phyloP scores from a whole-genome alignment of 2,329 filamentous ascomycete species.

The Colletotrichum euphorbiae region DNA sequence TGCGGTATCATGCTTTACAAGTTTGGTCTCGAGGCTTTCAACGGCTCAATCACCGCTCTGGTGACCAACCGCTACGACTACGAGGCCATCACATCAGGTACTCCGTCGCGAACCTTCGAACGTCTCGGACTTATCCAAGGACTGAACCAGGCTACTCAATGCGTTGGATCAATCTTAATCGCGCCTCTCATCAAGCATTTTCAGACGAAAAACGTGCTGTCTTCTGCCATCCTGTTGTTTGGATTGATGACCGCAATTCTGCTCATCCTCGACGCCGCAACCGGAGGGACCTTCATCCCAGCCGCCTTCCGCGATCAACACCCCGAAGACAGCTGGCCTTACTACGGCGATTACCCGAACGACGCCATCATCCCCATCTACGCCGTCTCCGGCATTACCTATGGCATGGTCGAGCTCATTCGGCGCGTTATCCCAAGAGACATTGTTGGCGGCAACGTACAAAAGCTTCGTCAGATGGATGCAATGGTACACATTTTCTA shows the following conservation, averaged over 20 bases:
- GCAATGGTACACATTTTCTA: constrained; percentile 46
- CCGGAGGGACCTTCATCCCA: constrained; percentile 57
- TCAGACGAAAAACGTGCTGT: constrained; percentile 58
- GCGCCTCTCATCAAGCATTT: constrained; percentile 61
- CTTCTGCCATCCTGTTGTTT: constrained; percentile 57
- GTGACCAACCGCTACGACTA: constrained; percentile 62
- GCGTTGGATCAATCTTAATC: constrained; percentile 62
- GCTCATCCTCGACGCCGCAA: constrained; percentile 60
- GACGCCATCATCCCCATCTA: constrained; percentile 63
- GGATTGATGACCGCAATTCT: constrained; percentile 59
- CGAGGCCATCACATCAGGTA: constrained; percentile 7
- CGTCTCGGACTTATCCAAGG: constrained; percentile 59
- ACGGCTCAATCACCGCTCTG: constrained; percentile 60
- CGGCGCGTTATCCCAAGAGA: constrained; percentile 62
- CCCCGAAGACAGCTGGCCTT: constrained; percentile 52
- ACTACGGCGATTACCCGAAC: constrained; percentile 61
- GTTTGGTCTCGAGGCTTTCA: constrained; percentile 63
- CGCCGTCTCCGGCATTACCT: constrained; percentile 54
- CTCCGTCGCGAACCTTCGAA: constrained; percentile 52
- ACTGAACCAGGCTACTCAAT: constrained; percentile 63
- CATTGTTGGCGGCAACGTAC: constrained; percentile 62
- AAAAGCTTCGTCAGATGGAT: constrained; percentile 61
- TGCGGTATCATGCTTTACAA: constrained; percentile 64
- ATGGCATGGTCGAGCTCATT: constrained; percentile 64
- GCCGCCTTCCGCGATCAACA: constrained; percentile 45